Evolutionary conservation across 2,329 filamentous ascomycete species (phyloP).

Genomic region (Penicillium sp.): DNA sequence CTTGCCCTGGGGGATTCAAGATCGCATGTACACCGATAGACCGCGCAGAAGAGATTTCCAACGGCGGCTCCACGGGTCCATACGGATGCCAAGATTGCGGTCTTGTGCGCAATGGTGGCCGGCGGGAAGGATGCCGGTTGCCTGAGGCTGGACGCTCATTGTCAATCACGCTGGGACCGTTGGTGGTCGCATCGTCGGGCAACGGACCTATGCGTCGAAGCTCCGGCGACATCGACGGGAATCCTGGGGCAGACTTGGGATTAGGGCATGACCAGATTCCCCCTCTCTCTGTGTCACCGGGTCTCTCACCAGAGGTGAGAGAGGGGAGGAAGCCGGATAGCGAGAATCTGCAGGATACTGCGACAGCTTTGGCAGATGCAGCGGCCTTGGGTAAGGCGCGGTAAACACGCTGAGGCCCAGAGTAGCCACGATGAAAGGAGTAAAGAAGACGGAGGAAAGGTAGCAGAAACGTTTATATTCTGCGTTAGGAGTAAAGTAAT

Average conservation of each 20-base stretch:
- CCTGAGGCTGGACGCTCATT: slow-evolving; percentile 17
- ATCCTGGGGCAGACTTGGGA: slow-evolving; percentile 25
- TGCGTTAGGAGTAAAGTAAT: background rate
- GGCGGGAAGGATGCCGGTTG: slow-evolving; percentile 16
- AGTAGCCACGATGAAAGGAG: slow-evolving; percentile 37
- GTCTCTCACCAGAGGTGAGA: slow-evolving; percentile 32
- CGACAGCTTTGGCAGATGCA: slow-evolving; percentile 31
- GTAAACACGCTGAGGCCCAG: slow-evolving; percentile 36
- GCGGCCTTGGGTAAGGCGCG: slow-evolving; percentile 31
- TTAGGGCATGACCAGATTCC: slow-evolving; percentile 37
- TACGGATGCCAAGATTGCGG: slow-evolving; percentile 37
- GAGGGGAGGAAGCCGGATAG: slow-evolving; percentile 34
- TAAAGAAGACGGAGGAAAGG: slow-evolving; percentile 5
- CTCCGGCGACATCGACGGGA: slow-evolving; percentile 39
- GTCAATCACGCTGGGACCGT: slow-evolving; percentile 20
- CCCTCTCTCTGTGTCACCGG: slow-evolving; percentile 36
- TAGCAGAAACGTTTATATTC: background rate
- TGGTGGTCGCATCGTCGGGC: slow-evolving; percentile 25
- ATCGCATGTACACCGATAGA: slow-evolving; percentile 41
- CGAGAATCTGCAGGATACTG: slow-evolving; percentile 21
- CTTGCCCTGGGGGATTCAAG: slow-evolving; percentile 34
- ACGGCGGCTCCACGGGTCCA: slow-evolving; percentile 32
- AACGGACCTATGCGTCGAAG: slow-evolving; percentile 28
- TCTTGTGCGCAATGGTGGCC: slow-evolving; percentile 27
- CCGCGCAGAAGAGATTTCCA: slow-evolving; percentile 28